phyloP scores from a whole-genome alignment of 2,329 filamentous ascomycete genomes.

The Phyllosticta citrichinensis region DNA sequence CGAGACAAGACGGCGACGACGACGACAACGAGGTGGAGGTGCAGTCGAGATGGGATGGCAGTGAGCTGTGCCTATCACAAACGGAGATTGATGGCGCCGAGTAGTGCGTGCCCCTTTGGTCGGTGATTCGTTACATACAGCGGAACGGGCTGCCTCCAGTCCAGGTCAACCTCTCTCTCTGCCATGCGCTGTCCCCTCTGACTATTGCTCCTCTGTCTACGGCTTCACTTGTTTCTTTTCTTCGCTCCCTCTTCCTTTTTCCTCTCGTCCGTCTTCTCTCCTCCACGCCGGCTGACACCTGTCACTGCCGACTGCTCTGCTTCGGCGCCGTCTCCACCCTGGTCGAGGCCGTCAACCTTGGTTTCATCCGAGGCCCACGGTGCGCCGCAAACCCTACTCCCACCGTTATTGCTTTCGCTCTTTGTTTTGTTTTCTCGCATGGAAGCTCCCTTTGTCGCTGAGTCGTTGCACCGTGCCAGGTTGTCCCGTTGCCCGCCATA shows the following conservation, averaged over 20 bases:
- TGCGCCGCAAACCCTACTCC: background rate
- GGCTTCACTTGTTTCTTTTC: background rate
- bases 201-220: too few species aligned
- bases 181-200: background rate
- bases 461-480: background rate
- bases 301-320: background rate
- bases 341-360: background rate
- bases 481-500: background rate
- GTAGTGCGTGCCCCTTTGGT: slow-evolving; percentile 7
- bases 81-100: slow-evolving; percentile 10
- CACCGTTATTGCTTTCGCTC: background rate
- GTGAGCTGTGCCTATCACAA: slow-evolving; percentile 1
- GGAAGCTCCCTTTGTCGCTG: background rate
- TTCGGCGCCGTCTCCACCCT: background rate
- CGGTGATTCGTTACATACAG: slow-evolving; percentile 3
- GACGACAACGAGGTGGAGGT: too few species aligned
- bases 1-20: background rate
- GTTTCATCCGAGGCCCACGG: background rate
- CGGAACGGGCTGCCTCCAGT: background rate
- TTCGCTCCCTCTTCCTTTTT: background rate
- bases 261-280: background rate
- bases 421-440: background rate
- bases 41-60: too few species aligned
- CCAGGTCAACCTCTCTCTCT: background rate
- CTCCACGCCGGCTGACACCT: too few species aligned